These are phyloP conservation scores for Yueomyces sp. DNA, from an alignment of 1,139 yeast genomes.

Conservation along the genomic window DNA sequence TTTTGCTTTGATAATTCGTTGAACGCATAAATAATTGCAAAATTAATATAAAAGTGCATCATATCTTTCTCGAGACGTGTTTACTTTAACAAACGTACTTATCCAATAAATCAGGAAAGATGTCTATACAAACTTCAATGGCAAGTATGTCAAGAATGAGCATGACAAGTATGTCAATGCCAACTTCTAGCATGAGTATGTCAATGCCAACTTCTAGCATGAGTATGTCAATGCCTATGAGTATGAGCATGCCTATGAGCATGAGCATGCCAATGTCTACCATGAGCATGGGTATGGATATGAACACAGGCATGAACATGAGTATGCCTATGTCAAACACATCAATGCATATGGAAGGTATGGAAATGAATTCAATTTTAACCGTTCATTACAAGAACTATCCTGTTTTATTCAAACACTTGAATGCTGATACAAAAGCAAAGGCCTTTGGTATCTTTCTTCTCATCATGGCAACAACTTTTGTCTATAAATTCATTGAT, in stretches of 20 bases:
- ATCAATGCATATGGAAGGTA: slow-evolving; percentile 9
- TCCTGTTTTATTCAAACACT: slow-evolving; percentile 47
- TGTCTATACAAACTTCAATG: neutral
- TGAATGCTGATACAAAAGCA: slow-evolving; percentile 41
- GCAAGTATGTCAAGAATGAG: neutral
- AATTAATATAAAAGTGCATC: too few relatives aligned
- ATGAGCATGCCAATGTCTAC: slow-evolving; percentile 1
- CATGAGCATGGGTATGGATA: slow-evolving; percentile 1
- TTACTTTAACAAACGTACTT: too few relatives aligned
- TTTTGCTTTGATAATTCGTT: too few relatives aligned
- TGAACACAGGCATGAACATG: slow-evolving; percentile 5
- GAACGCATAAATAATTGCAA: too few relatives aligned
- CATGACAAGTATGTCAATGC: slow-evolving; percentile 1
- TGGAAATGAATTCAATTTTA: slow-evolving; percentile 46
- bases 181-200: neutral
- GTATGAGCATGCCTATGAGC: slow-evolving; percentile 1
- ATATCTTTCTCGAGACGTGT: too few relatives aligned
- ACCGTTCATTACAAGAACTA: slow-evolving; percentile 37
- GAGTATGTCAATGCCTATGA: slow-evolving; percentile 2
- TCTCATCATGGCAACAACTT: slow-evolving; percentile 43
- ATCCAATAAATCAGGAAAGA: neutral
- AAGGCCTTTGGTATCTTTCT: slow-evolving; percentile 64
- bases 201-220: neutral
- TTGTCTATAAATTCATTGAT: slow-evolving; percentile 44
- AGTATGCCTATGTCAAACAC: slow-evolving; percentile 9